Base-by-base conservation (phyloP, 2,329 filamentous ascomycete genomes). In the Diaporthe vaccinii region DNA sequence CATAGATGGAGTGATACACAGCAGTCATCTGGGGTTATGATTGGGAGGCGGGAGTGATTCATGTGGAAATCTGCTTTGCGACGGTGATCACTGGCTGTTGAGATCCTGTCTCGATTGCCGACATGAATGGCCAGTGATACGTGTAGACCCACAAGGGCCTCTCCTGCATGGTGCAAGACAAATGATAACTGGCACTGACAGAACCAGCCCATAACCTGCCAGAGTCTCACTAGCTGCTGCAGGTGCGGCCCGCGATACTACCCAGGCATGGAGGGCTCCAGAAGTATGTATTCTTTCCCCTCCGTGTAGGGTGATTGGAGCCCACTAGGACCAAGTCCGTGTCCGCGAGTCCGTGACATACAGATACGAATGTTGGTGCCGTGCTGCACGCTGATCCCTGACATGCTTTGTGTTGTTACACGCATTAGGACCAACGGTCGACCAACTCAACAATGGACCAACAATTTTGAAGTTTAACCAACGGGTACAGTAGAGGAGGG, bases 41-140 rank as follows among this genome's bases (percentile, higher is more conserved):
- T 69, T 55, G 65, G 49, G 49, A 69, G 65, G 65, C 49, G 49
- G 65, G 15, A 69, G 65, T 69, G 65, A 69, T 69, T 69, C 65
- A 69, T 69, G 65, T 69, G 65, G 49, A 69, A 69, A 69, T 69
- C 65, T 69, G 65, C 65, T 55, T 69, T 55, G 65, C 65, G 17
- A 41, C 65, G 65, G 65, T 55, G 55, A 69, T 39, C 65, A 69
- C 65, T 69, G 65, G 65, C 65, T 69, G 46, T 69, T 55, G 49
- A 69, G 65, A 69, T 55, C 46, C 65, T 69, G 65, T 69, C 65
- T 69, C 49, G 65, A 69, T 69, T 69, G 65, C 65, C 65, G 65
- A 69, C 65, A 69, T 41, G 65, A 69, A 31, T 41, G 46, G 34
- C 65, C 65, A 69, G 41, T 69, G 65, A 39, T 69, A 41, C 49